Base-by-base conservation (phyloP, 1,284 basidiomycete species). In the Moesziomyces aphidis region DNA sequence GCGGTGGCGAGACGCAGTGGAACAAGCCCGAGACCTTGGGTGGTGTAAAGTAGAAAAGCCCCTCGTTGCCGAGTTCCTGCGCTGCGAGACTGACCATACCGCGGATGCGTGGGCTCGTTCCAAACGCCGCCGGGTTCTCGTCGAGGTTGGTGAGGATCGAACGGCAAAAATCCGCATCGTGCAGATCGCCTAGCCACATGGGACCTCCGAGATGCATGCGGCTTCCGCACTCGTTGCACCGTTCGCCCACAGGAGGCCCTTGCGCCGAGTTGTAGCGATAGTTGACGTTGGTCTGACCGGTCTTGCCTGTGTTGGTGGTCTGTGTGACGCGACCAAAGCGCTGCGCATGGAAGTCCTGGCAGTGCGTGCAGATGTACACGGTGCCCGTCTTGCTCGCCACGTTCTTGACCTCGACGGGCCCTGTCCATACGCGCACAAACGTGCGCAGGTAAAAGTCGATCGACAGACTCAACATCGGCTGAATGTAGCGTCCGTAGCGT, bases 401-500 rank as follows among this genome's bases (percentile, higher is more conserved):
- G 69, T 90, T 91, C 86, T 99, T 99, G 39, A 96, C 95, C 83
- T 95, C 91, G n/a, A 91, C 86, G 0, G 94, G 91, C 1, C 90
- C 88, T 0, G 90, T 89, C 71, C 90, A 87, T 5, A 99, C 88
- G 17, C 91, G 90, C 11, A 98, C 90, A 82, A 98, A 99, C 17
- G 98, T 85, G 8, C 97, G 91, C 26, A 97, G 91, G 85, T 99
- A 99, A 84, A 99, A 99, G 83, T 99, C 97, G 83, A 99, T 97
- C 13, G 94, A 96, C 42, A 99, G 88, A 0, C 92, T 95, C 8
- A 98, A 85, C n/a, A 97, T 86, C 1, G 96, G 96, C 73, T 93
- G 90, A 73, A 99, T 94, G 82, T 91, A 92, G 50, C 94, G 90
- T 0, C 96, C 95, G 81, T 99, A 99, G 77, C 94, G 89, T 19